Conservation (phyloP, 1,284 basidiomycete species). For the Cystobasidium slooffiae region DNA sequence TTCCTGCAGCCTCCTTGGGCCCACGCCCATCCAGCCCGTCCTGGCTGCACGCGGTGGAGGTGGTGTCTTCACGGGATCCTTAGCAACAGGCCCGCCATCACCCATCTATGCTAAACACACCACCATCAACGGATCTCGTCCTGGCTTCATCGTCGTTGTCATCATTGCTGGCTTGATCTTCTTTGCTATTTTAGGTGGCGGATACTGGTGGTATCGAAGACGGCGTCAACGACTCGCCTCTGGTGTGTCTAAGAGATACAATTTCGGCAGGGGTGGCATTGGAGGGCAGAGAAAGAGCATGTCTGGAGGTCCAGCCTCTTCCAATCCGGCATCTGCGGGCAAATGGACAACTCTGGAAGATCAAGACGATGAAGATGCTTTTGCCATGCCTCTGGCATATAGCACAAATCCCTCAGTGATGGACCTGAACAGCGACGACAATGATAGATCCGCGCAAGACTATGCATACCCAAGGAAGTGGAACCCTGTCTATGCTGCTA, state of each 20-base stretch:
- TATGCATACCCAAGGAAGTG: slow-evolving; percentile 2
- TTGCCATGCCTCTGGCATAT: slow-evolving; percentile 7
- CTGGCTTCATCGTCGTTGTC: slow-evolving; percentile 29
- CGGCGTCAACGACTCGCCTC: slow-evolving; percentile 3
- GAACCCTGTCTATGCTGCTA: slow-evolving; percentile 32
- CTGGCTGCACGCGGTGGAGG: slow-evolving; percentile 58
- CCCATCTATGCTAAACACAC: slow-evolving; percentile 29
- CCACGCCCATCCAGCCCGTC: slow-evolving; percentile 62
- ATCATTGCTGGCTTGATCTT: slow-evolving; percentile 42
- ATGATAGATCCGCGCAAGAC: not conserved
- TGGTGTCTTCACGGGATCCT: slow-evolving; percentile 14
- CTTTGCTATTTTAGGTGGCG: slow-evolving; percentile 27
- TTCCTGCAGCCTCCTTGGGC: no score
- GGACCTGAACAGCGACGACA: slow-evolving; percentile 18
- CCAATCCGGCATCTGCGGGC: not conserved
- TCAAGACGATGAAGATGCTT: slow-evolving; percentile 23
- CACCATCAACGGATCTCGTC: slow-evolving; percentile 33
- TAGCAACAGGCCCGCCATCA: slow-evolving; percentile 17
- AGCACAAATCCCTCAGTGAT: slow-evolving; percentile 30
- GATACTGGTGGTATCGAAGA: slow-evolving; percentile 27
- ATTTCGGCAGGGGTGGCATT: slow-evolving; percentile 5
- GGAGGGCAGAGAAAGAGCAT: slow-evolving; percentile 6
- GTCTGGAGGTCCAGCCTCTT: slow-evolving; percentile 3
- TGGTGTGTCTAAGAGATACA: not conserved
- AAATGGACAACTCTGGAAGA: slow-evolving; percentile 23